Evolutionary conservation across 2,329 filamentous ascomycete genomes (phyloP).

Genomic region (Fusarium sp.): DNA sequence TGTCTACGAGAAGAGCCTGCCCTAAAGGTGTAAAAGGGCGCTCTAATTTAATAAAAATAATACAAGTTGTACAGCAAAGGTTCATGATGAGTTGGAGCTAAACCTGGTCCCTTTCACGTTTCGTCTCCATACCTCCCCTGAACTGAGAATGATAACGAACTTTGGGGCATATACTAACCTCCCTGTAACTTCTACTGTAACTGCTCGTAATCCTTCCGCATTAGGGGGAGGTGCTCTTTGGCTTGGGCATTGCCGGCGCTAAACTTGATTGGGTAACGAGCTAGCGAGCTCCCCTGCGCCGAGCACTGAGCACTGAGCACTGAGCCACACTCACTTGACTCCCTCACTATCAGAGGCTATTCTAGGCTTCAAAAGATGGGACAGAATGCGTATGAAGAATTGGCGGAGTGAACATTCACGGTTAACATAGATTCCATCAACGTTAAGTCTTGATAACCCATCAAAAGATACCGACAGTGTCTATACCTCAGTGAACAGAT

Average conservation of each 20-base stretch:
- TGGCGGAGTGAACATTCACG: background rate
- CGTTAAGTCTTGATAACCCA: background rate
- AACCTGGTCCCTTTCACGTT: too few relatives aligned
- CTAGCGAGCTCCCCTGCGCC: background rate
- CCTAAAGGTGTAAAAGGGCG: too few relatives aligned
- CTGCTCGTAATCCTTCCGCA: too few relatives aligned
- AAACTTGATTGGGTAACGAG: background rate
- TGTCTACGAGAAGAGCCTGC: slow-evolving; percentile 51
- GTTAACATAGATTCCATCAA: background rate
- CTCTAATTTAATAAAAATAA: too few relatives aligned
- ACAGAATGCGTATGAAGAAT: background rate
- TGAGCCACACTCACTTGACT: background rate
- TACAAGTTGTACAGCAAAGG: too few relatives aligned
- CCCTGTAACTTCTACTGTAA: too few relatives aligned
- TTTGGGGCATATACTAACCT: too few relatives aligned
- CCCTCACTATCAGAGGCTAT: background rate
- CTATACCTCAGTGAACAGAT: background rate
- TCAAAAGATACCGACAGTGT: background rate
- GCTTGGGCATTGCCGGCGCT: background rate
- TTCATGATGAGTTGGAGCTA: too few relatives aligned
- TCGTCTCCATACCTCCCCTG: too few relatives aligned
- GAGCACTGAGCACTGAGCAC: background rate
- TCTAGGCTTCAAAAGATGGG: background rate
- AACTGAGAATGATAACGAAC: too few relatives aligned
- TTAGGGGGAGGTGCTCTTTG: background rate